Conservation (phyloP, 371 early-diverging fungal genomes). For the Funneliformis caledonium region DNA sequence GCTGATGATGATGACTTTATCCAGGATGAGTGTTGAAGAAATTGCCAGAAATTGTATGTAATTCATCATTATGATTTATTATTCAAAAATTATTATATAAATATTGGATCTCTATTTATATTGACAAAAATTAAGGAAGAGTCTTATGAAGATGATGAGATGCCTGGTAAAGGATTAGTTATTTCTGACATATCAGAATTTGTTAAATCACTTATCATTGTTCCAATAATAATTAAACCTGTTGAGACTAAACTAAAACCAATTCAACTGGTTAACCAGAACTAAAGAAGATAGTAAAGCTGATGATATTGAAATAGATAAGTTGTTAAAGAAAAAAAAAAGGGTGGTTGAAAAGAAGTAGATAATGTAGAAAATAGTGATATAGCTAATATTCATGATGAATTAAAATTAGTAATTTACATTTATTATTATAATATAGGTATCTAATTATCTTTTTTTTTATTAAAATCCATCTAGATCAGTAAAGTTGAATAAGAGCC, state of each 20-base stretch:
- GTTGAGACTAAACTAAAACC: slow-evolving; percentile 18
- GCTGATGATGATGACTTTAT: slow-evolving; percentile 55
- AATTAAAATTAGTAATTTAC: slow-evolving; percentile 33
- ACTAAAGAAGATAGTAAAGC: neutral
- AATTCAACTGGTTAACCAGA: neutral
- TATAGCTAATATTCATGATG: slow-evolving; percentile 45
- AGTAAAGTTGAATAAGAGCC: too few species aligned
- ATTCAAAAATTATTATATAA: neutral
- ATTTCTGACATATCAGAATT: slow-evolving; percentile 68
- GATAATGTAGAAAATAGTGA: slow-evolving; percentile 53
- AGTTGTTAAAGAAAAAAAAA: slow-evolving; percentile 53
- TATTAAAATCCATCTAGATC: slow-evolving; percentile 2
- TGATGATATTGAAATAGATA: slow-evolving; percentile 50
- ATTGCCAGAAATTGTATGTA: slow-evolving; percentile 53
- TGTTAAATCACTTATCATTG: slow-evolving; percentile 62
- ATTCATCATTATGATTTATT: neutral
- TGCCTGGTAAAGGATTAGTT: slow-evolving; percentile 44
- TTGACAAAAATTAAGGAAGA: slow-evolving; percentile 45
- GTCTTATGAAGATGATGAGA: slow-evolving; percentile 49
- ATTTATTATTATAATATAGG: neutral
- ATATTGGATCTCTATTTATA: neutral
- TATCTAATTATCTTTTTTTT: too few species aligned
- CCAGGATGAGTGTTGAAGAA: slow-evolving; percentile 65
- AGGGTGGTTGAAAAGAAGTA: slow-evolving; percentile 52
- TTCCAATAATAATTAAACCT: slow-evolving; percentile 49